These are phyloP conservation scores for Penicillium verhagenii DNA, from an alignment of 495 filamentous ascomycete genomes.

Conservation along the genomic window DNA sequence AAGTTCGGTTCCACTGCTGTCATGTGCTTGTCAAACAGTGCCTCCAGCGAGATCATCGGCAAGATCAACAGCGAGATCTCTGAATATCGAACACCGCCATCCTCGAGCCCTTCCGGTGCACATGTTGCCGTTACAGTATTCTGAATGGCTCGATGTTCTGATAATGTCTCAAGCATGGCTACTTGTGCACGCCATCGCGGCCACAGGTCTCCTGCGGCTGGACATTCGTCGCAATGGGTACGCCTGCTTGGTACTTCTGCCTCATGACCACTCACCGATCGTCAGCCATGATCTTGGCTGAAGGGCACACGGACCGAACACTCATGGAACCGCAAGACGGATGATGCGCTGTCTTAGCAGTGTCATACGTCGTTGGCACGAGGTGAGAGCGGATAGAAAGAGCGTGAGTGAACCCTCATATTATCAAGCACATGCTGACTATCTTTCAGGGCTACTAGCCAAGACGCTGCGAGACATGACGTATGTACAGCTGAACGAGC, in stretches of 20 bases:
- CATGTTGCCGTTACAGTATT: neutral
- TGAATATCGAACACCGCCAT: neutral
- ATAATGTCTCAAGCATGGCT: neutral
- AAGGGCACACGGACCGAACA: neutral
- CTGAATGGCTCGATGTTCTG: constrained; percentile 1
- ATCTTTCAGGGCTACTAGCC: neutral
- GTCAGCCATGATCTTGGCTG: neutral
- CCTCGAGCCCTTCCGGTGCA: neutral
- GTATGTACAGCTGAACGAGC: neutral
- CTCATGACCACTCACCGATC: neutral
- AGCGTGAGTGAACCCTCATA: neutral
- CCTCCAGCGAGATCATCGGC: too few relatives aligned
- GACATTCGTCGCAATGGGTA: neutral
- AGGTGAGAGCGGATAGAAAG: neutral
- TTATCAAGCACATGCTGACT: neutral
- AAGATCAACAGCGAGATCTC: neutral
- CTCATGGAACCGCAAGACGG: neutral
- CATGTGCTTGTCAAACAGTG: too few relatives aligned
- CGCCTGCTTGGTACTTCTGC: neutral
- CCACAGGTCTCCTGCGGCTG: neutral
- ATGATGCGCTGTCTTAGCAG: neutral
- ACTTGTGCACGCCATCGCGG: neutral
- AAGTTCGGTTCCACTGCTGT: too few relatives aligned
- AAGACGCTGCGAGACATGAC: neutral
- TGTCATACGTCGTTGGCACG: neutral